Evolutionary conservation across 2,329 filamentous ascomycete species (phyloP), one percentile per base, ranked within the genome.

Genomic region (Ramularia endophylla): DNA sequence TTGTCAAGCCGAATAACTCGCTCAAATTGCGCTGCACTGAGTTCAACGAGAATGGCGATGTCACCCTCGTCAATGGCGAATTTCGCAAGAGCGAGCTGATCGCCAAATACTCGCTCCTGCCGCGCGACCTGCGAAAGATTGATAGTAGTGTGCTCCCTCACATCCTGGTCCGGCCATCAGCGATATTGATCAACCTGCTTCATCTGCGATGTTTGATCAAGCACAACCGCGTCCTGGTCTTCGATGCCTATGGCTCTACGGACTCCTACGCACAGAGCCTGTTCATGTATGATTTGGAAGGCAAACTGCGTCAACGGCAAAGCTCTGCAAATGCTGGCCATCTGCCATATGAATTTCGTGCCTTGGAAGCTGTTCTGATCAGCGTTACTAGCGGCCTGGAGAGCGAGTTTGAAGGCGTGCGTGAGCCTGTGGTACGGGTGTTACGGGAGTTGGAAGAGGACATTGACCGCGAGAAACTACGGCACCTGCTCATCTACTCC

Each of bases 31-130:
- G 92, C 40, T 98, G 92, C 61, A 98, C 92, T 1, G 92, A 98
- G 65, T 86, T 97, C 45, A 88, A 97, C 57, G 87, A 89, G 62
- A 80, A 86, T 58, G 92, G 92, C 29, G 85, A 94, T 55, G 88
- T 95, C 18, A 94, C 90, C 15, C 72, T 97, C 43, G 85, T 94
- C 15, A 94, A 94, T 60, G 87, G 88, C 44, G 92, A 97, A 65
- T 97, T 95, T 66, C 94, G 92, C 69, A 98, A 98, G 74, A 92
- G 81, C 57, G 92, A 98, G 68, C 73, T 98, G 34, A 97, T 95
- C 64, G 88, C 89, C 39, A 95, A 92, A 85, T 95, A 95, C 62
- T 89, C 89, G 30, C 76, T 97, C 18, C 76, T 95, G 36, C 90
- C 92, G 41, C 89, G 92, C 47, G 92, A 98, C 70, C 73, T 98